Base-by-base conservation (phyloP, 2,329 filamentous ascomycete species). In the Aotearoamyces nothofagi region DNA sequence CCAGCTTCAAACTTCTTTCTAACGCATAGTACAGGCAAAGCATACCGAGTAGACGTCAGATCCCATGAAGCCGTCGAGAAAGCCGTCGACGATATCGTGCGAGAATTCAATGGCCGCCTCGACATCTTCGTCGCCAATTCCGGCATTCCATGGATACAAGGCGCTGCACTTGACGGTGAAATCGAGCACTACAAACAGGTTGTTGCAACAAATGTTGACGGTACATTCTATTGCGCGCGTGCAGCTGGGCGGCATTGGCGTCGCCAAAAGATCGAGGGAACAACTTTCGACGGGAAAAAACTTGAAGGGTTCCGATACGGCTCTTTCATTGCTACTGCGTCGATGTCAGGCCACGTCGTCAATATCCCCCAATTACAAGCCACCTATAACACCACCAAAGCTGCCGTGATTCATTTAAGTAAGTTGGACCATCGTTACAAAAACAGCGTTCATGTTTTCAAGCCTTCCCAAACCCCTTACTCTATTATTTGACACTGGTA, bases 41-140 rank as follows among this genome's bases (percentile, higher is more conserved):
- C 69, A 7, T 76, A 72, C 52, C 61, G 69, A 44, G 69, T 77
- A 36, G 62, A 78, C 40, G 61, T 77, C 6, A 63, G 60, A 16
- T 57, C 60, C 3, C 61, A 57, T 39, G 60, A 66, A 12, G 55
- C 58, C 4, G 63, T 73, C 8, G 53, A 63, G 19, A 45, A 53
- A 10, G 58, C 63, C 7, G 57, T 77, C 22, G 52, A 62, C 34
- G 51, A 56, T 5, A 63, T 69, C 36, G 55, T 74, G 24, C 49
- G 57, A 34, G 78, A 86, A 10, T 78, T 86, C 54, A 73, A 78
- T 45, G 74, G 74, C 34, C 69, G 78, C 4, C 66, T 87, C 6
- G 80, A 86, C 43, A 61, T 83, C 39, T 83, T 87, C 43, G 69
- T 86, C 24, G 79, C 80, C 41, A 87, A 90, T 47, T 74, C 75